Evolutionary conservation across 768 basidiomycete species (phyloP).

Genomic region (Inosperma sp.): DNA sequence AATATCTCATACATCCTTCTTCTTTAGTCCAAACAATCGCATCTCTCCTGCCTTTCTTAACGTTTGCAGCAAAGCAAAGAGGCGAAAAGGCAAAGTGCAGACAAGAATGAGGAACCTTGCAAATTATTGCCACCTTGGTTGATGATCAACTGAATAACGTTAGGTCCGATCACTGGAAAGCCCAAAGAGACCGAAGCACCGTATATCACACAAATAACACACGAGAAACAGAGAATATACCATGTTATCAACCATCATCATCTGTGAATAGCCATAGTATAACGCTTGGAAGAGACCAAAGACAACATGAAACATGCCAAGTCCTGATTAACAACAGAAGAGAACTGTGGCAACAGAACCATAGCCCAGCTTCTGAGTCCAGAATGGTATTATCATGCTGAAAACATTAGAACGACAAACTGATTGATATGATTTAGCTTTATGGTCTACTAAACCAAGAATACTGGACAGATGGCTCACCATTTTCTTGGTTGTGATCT

Average conservation of each 20-base stretch:
- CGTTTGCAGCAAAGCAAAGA: conserved; percentile 70
- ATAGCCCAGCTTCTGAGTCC: conserved; percentile 71
- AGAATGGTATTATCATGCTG: conserved; percentile 73
- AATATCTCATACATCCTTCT: conserved; percentile 14
- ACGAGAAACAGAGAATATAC: conserved; percentile 17
- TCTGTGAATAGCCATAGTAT: conserved; percentile 82
- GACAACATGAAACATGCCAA: conserved; percentile 58
- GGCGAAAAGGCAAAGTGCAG: conserved; percentile 61
- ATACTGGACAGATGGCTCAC: conserved; percentile 29
- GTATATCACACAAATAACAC: conserved; percentile 2
- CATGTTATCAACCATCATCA: conserved; percentile 88
- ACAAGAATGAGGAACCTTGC: conserved; percentile 82
- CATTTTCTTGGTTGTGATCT: conserved; percentile 79
- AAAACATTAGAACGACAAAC: conserved; percentile 73
- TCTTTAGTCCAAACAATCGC: conserved; percentile 53
- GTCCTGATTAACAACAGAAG: not conserved
- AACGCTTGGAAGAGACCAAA: conserved; percentile 83
- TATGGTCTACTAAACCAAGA: not conserved
- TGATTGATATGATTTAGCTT: conserved; percentile 23
- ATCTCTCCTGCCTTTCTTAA: conserved; percentile 57
- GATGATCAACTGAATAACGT: conserved; percentile 81
- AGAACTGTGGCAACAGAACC: conserved; percentile 13
- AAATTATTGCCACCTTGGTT: conserved; percentile 67
- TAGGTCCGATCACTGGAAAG: conserved; percentile 84
- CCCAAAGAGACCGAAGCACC: conserved; percentile 87